Percentiles rank a stretch among this genome's conserved stretches.
These are phyloP conservation scores for Prunus campanulata DNA, from an alignment of 306 rosid genomes.

Conservation along the genomic window DNA sequence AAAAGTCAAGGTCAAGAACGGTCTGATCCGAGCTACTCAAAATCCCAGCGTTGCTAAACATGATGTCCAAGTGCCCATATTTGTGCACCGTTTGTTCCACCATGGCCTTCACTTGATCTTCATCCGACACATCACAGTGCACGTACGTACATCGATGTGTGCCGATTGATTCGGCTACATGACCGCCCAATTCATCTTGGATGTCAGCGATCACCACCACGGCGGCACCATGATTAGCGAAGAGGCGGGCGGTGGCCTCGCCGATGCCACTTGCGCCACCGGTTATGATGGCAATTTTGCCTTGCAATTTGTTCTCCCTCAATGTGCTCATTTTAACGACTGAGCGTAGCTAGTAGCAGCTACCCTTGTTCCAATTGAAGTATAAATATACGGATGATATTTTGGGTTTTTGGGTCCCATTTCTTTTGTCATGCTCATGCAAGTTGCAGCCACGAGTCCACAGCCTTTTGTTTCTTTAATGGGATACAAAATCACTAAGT, in stretches of 20 bases:
- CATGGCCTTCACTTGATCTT: conserved; percentile 34
- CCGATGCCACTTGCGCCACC: conserved; percentile 66
- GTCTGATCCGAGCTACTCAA: conserved; percentile 22
- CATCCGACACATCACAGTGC: conserved; percentile 46
- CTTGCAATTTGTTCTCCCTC: conserved; percentile 16
- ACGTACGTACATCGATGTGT: conserved; percentile 26
- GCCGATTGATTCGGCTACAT: conserved; percentile 42
- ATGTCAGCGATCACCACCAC: conserved; percentile 49
- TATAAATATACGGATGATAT: too few relatives aligned
- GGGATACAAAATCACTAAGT: too few relatives aligned
- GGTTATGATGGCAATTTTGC: conserved; percentile 52
- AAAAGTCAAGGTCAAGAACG: conserved; percentile 36
- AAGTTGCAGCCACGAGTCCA: too few relatives aligned
- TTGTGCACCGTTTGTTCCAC: conserved; percentile 32
- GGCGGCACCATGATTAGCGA: conserved; percentile 33
- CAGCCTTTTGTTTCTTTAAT: too few relatives aligned
- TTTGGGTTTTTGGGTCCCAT: too few relatives aligned
- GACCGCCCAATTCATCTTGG: conserved; percentile 45
- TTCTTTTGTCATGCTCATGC: too few relatives aligned
- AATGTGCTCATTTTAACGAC: background rate
- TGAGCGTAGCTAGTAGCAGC: too few relatives aligned
- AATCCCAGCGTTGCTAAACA: conserved; percentile 60
- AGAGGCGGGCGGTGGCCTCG: conserved; percentile 40
- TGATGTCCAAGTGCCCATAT: conserved; percentile 40
- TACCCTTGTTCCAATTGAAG: too few relatives aligned